These are phyloP conservation scores for Chaetomium cochliodes DNA, from an alignment of 495 filamentous ascomycete species.

Conservation along the genomic window DNA sequence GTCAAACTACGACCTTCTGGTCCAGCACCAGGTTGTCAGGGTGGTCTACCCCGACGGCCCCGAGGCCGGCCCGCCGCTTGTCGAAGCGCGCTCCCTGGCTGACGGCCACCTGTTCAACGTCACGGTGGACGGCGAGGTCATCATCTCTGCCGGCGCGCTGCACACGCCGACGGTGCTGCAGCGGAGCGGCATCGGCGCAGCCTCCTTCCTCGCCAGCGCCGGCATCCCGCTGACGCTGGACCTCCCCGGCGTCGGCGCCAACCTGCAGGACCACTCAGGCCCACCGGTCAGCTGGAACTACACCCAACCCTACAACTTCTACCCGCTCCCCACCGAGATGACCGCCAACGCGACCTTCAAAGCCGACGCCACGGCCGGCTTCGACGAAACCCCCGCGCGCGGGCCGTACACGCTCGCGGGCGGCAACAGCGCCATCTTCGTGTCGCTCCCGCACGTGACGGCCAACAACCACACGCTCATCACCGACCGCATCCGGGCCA, in stretches of 20 bases:
- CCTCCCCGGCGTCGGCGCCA: constrained; percentile 29
- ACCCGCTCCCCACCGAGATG: constrained; percentile 21
- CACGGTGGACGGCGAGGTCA: constrained; percentile 25
- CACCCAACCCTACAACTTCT: constrained; percentile 22
- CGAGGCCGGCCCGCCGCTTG: constrained; percentile 21
- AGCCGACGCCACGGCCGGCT: constrained; percentile 24
- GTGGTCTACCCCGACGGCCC: constrained; percentile 29
- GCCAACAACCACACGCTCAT: constrained; percentile 5
- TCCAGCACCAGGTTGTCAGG: constrained; percentile 31
- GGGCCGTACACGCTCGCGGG: constrained; percentile 32
- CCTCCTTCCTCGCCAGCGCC: constrained; percentile 15
- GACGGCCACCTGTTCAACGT: constrained; percentile 27
- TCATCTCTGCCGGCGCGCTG: constrained; percentile 28
- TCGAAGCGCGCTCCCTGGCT: constrained; percentile 27
- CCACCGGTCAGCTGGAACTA: constrained; percentile 26
- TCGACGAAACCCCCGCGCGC: constrained; percentile 24
- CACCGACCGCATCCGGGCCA: constrained; percentile 19
- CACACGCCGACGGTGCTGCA: constrained; percentile 30
- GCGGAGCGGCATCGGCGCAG: constrained; percentile 29
- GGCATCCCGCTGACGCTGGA: constrained; percentile 23
- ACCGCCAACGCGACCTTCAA: constrained; percentile 27
- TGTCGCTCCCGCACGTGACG: constrained; percentile 27
- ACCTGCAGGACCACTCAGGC: constrained; percentile 32
- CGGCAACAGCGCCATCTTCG: constrained; percentile 32
- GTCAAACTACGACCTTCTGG: constrained; percentile 41